A percentile compares a stretch with the other conserved stretches of the same genome.
Evolutionary conservation across 306 rosid genomes (phyloP).

Genomic region (Betula pendula): DNA sequence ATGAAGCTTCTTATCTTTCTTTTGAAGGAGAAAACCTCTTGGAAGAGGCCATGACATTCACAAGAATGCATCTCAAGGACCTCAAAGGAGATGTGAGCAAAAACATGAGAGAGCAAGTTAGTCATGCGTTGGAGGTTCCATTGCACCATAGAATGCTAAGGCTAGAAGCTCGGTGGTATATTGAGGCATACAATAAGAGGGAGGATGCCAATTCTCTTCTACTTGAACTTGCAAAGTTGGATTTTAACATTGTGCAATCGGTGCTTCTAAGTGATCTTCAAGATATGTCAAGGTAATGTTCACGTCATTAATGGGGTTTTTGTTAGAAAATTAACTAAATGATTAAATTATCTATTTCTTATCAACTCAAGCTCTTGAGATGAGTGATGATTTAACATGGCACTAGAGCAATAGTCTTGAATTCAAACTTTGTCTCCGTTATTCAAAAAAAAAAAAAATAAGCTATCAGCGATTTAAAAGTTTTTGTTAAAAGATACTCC

Average conservation of each 20-base stretch:
- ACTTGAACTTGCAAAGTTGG: constrained; percentile 45
- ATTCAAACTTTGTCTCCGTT: too few species aligned
- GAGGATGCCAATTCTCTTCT: constrained; percentile 25
- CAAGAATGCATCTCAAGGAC: constrained; percentile 31
- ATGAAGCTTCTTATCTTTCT: constrained; percentile 50
- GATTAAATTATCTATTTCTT: too few species aligned
- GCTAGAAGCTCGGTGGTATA: constrained; percentile 51
- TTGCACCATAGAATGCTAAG: constrained; percentile 40
- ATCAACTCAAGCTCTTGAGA: too few species aligned
- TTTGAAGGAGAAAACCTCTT: constrained; percentile 48
- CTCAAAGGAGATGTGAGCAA: neutral
- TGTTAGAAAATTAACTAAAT: too few species aligned
- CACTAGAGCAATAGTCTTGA: too few species aligned
- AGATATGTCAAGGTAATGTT: constrained; percentile 42
- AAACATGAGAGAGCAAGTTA: constrained; percentile 26
- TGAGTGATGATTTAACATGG: too few species aligned
- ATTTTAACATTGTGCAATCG: constrained; percentile 54
- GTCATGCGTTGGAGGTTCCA: constrained; percentile 53
- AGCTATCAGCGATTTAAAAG: too few species aligned
- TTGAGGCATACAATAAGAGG: constrained; percentile 40
- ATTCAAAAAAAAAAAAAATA: too few species aligned
- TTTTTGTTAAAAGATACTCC: too few species aligned
- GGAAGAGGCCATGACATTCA: constrained; percentile 51
- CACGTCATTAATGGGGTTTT: too few species aligned
- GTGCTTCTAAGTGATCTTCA: constrained; percentile 38